Evolutionary conservation across 441 rosid genomes (phyloP), one percentile per base, ranked within the genome.

Genomic region (Capsella rubella): DNA sequence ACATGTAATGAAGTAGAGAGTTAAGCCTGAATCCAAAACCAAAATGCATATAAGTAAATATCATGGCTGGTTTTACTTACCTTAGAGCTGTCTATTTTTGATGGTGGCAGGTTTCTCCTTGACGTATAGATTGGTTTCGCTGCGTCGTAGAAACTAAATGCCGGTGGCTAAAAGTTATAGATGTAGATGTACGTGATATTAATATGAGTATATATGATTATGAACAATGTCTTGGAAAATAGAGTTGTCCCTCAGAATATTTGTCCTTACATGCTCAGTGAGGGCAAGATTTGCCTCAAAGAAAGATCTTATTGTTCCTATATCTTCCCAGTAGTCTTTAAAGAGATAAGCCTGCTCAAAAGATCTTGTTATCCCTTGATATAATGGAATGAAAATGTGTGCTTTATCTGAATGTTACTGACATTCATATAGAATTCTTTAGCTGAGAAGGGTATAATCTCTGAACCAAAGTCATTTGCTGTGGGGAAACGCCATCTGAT

Each of bases 401-500:
- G 49, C 31, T 42, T 77, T 51, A 58, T 43, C 52, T 35, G 34
- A 66, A 52, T 66, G 58, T 52, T 78, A 54, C 80, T 64, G 52
- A 90, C 97, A 89, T 89, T 90, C 10, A 80, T 79, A 81, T 75
- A 82, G 79, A 73, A 88, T 73, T 94, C 97, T 40, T 53, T 92
- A 18, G 94, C 96, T 62, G 99, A 95, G 67, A 97, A 96, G 43
- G 98, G 97, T 67, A 93, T 91, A 64, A 91, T 90, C 81, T 94
- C 97, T 8, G 87, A 85, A 68, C 90, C 90, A 63, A 86, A 90
- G 81, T 89, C 91, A 75, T 85, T 95, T 72, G 99, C 97, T 21
- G 97, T 95, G 14, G 99, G 99, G 71, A 89, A 95, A 67, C 97
- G 97, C 99, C 99, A 95, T 78, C 97, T 92, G 86, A 61, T 28